Evolutionary conservation across 192 early-diverging fungal species (phyloP).

Genomic region (Backusella circina): DNA sequence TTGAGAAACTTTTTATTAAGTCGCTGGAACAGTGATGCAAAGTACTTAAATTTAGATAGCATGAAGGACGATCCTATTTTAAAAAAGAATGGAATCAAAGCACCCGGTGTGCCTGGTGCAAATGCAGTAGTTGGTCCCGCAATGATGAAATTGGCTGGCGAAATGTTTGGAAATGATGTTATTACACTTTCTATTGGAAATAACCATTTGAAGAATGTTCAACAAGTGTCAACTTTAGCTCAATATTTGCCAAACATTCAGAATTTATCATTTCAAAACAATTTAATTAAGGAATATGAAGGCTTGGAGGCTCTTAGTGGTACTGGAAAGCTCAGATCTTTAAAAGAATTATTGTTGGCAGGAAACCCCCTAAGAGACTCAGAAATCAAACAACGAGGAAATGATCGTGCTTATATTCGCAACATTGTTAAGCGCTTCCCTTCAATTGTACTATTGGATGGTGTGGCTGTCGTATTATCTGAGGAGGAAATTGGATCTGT

Average conservation of each 20-base stretch:
- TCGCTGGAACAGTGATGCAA: conserved; percentile 15
- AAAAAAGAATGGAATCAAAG: conserved; percentile 16
- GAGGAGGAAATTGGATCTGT: conserved; percentile 3
- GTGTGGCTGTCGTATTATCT: conserved; percentile 1
- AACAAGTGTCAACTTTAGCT: conserved; percentile 32
- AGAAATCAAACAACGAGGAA: conserved; percentile 34
- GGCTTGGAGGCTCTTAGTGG: conserved; percentile 37
- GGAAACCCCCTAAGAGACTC: conserved; percentile 38
- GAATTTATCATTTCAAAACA: conserved; percentile 43
- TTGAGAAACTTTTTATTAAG: conserved; percentile 21
- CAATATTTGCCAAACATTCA: conserved; percentile 41
- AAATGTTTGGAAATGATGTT: conserved; percentile 29
- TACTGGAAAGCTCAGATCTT: conserved; percentile 29
- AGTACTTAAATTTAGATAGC: conserved; percentile 26
- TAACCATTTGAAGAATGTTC: conserved; percentile 34
- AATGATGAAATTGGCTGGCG: conserved; percentile 31
- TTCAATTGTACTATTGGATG: conserved; percentile 37
- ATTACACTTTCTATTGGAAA: conserved; percentile 37
- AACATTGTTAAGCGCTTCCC: conserved; percentile 37
- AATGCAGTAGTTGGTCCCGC: conserved; percentile 24
- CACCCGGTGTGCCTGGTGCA: conserved; percentile 15
- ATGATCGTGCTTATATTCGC: conserved; percentile 20
- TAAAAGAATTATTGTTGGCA: conserved; percentile 39
- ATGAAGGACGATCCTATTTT: conserved; percentile 29
- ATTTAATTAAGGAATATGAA: conserved; percentile 31